phyloP scores from a whole-genome alignment of 257 asterid species.

The Scutellaria galericulata region DNA sequence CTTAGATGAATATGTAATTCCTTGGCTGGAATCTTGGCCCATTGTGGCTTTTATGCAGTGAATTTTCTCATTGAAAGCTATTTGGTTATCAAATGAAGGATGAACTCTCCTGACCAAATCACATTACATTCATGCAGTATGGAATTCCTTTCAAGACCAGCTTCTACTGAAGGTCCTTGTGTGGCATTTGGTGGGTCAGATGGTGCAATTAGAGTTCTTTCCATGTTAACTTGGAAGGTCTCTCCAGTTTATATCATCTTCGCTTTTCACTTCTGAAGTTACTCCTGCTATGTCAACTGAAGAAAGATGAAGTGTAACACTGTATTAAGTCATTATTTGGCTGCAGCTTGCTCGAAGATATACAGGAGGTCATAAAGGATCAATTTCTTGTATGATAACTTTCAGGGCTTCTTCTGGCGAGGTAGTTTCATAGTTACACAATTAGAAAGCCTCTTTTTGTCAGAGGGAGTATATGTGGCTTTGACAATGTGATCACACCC shows the following conservation, averaged over 20 bases:
- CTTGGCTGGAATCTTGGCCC: too few relatives aligned
- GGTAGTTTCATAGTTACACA: conserved; percentile 50
- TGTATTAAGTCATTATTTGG: conserved; percentile 22
- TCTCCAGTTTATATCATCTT: conserved; percentile 31
- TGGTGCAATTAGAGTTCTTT: conserved; percentile 95
- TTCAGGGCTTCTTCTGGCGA: conserved; percentile 93
- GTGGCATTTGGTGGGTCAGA: conserved; percentile 98
- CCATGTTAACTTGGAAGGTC: conserved; percentile 99
- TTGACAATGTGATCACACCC: conserved; percentile 5
- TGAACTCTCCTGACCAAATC: conserved; percentile 27
- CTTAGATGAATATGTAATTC: too few relatives aligned
- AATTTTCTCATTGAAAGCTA: neutral
- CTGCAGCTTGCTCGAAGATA: conserved; percentile 92
- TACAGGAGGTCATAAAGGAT: conserved; percentile 96
- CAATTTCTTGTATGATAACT: conserved; percentile 90
- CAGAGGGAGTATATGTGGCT: neutral
- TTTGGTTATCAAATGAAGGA: conserved; percentile 14
- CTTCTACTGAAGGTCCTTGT: conserved; percentile 83
- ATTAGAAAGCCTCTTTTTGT: neutral
- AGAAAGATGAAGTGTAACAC: conserved; percentile 21
- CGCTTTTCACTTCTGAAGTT: conserved; percentile 19
- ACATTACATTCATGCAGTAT: conserved; percentile 55
- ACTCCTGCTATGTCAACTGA: conserved; percentile 5
- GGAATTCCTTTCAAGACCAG: conserved; percentile 81
- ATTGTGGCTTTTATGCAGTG: too few relatives aligned